Conservation (phyloP, 495 filamentous ascomycete species). For the Talaromyces stipitatus region DNA sequence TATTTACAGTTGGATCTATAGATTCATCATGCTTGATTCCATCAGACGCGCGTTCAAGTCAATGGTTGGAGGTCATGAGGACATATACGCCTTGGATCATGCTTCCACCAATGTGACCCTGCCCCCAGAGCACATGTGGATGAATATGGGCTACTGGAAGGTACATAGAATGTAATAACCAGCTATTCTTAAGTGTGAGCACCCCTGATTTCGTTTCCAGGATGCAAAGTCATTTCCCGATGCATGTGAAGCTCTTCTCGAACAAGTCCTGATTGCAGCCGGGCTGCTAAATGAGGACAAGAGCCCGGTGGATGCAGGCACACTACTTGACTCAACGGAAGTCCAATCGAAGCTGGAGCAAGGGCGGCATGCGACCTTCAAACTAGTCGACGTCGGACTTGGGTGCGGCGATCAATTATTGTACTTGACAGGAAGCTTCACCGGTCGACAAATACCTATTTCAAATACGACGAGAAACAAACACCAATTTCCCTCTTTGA, state of each 20-base stretch:
- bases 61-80: neutral
- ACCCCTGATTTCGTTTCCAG: conserved; percentile 4
- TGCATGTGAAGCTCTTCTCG: conserved; percentile 33
- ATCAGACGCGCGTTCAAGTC: neutral
- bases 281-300: conserved; percentile 15
- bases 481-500: conserved; percentile 14
- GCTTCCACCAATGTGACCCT: conserved; percentile 23
- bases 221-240: conserved; percentile 24
- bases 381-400: conserved; percentile 39
- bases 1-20: no score
- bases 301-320: neutral
- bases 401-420: conserved; percentile 44
- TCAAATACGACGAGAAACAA: neutral
- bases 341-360: neutral
- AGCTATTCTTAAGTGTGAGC: neutral
- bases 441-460: neutral
- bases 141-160: conserved; percentile 37
- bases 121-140: conserved; percentile 29
- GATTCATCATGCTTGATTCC: neutral
- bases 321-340: neutral
- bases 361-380: conserved; percentile 6
- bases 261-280: conserved; percentile 30
- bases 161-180: conserved; percentile 10
- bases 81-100: conserved; percentile 29
- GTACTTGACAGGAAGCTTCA: conserved; percentile 13